Evolutionary conservation across 148 eudicot species (phyloP), one percentile per base, ranked within the genome.

Genomic region (Euryodendron excelsum): DNA sequence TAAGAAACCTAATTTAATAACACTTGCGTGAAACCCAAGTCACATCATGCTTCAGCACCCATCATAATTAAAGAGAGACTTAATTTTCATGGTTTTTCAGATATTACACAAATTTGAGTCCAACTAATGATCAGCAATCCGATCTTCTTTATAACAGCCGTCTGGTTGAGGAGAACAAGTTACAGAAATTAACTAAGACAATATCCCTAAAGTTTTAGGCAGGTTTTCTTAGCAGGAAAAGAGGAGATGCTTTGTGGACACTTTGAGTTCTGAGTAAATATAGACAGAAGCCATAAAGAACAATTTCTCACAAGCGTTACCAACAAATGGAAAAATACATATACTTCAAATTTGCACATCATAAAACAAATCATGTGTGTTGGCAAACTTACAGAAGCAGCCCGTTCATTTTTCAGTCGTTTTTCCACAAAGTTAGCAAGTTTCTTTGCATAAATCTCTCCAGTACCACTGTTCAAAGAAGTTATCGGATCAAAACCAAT

Each of bases 391-490:
- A 96, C 99, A 75, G 97, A 96, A 85, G 99, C 99, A 84, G 99
- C 97, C 41, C 88, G 88, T 77, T 93, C 98, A 80, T 88, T 86
- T 87, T 96, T 92, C 79, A 96, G 92, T 77, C 99, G 85, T 79
- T 93, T 96, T 63, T 96, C 98, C 75, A 96, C 97, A 80, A 96
- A 96, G 85, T 91, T 93, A 63, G 97, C 92, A 85, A 96, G 98
- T 84, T 96, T 96, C 90, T 90, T 96, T 76, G 97, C 92, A 84
- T 96, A 96, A 74, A 93, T 76, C 81, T 90, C 98, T 25, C 99
- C 99, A 73, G 89, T 75, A 83, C 89, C 97, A 88, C 99, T 96
- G 91, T 74, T 48, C 36, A 69, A 76, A 74, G 60, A 74, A 77
- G 21, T 23, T 77, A 45, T 14, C 53, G 14, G 31, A 48, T 71